Conservation (phyloP, 768 basidiomycete species). For the Mycena crocata region DNA sequence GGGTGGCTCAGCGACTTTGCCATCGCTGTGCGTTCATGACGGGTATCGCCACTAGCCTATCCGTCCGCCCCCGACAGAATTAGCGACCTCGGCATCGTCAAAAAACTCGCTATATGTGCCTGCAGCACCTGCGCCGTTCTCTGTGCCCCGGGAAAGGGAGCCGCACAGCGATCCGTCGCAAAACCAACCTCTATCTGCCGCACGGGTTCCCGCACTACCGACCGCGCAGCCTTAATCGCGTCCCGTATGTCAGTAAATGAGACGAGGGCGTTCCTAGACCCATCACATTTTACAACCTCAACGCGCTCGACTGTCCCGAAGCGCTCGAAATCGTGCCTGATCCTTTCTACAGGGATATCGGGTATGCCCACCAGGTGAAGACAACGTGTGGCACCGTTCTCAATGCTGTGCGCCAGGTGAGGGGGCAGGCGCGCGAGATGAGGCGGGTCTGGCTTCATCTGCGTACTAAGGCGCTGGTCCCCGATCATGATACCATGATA, state of each 20-base stretch:
- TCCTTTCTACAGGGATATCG: neutral
- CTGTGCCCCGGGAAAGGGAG: neutral
- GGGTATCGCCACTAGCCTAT: too few species aligned
- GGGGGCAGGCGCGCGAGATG: neutral
- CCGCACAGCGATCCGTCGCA: conserved; percentile 9
- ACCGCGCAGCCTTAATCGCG: neutral
- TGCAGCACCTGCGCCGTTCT: conserved; percentile 3
- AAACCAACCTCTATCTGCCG: neutral
- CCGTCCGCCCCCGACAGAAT: too few species aligned
- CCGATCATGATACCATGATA: conserved; percentile 17
- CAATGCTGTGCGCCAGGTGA: neutral
- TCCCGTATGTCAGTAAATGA: conserved; percentile 8
- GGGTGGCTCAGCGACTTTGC: too few species aligned
- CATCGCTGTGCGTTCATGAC: too few species aligned
- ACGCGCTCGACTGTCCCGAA: conserved; percentile 16
- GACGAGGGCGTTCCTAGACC: neutral
- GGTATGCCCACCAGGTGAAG: neutral
- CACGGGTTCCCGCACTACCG: neutral
- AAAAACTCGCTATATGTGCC: conserved; percentile 3
- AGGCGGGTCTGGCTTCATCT: conserved; percentile 5
- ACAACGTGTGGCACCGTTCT: conserved; percentile 10
- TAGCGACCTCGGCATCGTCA: conserved; percentile 3
- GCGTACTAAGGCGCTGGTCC: neutral
- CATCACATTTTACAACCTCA: neutral
- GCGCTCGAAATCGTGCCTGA: conserved; percentile 4